These are phyloP conservation scores for Spathaspora jeffriesii DNA, from an alignment of 1,139 yeast genomes.

Conservation along the genomic window DNA sequence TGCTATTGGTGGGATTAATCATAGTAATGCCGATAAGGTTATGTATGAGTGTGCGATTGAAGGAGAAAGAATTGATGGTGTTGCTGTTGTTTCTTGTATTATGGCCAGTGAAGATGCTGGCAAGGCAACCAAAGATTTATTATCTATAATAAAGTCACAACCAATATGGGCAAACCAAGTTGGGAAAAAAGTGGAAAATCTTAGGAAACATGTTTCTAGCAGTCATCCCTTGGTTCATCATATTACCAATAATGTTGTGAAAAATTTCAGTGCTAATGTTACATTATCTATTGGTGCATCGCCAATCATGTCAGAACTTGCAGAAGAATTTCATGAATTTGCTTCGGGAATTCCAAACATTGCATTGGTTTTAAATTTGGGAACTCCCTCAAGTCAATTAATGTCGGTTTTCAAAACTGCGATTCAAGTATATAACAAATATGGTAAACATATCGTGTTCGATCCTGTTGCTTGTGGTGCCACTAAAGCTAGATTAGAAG, in stretches of 20 bases:
- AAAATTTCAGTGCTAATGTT: constrained; percentile 88
- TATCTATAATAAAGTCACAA: constrained; percentile 14
- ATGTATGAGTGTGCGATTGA: constrained; percentile 49
- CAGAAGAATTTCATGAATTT: constrained; percentile 68
- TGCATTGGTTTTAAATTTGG: constrained; percentile 72
- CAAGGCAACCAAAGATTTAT: constrained; percentile 45
- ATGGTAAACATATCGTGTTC: constrained; percentile 65
- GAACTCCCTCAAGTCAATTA: constrained; percentile 58
- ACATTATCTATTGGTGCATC: constrained; percentile 84
- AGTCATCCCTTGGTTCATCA: constrained; percentile 74
- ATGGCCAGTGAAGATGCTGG: constrained; percentile 70
- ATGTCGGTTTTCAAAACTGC: constrained; percentile 54
- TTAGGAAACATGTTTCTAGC: constrained; percentile 6
- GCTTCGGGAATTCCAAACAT: constrained; percentile 52
- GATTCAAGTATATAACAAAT: constrained; percentile 55
- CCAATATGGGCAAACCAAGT: constrained; percentile 15
- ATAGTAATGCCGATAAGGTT: constrained; percentile 59
- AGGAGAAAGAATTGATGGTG: constrained; percentile 64
- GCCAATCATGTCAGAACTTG: constrained; percentile 88
- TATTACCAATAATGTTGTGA: constrained; percentile 88
- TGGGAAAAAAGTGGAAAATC: constrained; percentile 6
- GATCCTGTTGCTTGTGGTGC: constrained; percentile 98
- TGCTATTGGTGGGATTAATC: constrained; percentile 87
- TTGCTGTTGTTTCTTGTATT: constrained; percentile 85
- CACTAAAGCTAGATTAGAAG: constrained; percentile 53